Base-by-base conservation (phyloP, 1,284 basidiomycete species). In the Boletus subluridellus region DNA sequence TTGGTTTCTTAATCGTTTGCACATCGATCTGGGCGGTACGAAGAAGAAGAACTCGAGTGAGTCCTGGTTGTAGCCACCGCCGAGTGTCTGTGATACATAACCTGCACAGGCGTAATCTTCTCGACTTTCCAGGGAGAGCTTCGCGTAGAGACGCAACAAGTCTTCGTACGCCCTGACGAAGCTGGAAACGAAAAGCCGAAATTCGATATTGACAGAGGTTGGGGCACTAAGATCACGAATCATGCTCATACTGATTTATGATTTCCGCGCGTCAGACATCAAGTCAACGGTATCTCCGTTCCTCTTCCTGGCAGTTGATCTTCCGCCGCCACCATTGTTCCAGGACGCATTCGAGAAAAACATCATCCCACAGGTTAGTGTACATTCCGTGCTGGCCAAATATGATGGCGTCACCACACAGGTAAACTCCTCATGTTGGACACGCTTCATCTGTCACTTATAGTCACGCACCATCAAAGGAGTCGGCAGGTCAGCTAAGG, bases 291-390 rank as follows among this genome's bases (percentile, higher is more conserved):
- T 84, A 48, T 93, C 95, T 1, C 96, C 96, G 0, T 99, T 98
- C 79, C 81, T 99, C 55, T 95, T 98, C 73, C 83, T 99, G 41
- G 92, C 95, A 0, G 85, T 99, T 49, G 97, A 99, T 76, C 83
- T 99, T 15, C 97, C 97, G 1, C 90, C 96, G 0, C 94, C 95
- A 21, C 97, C 97, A 2, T 79, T 99, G 45, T 98, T 99, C 76
- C 96, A 98, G 76, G 95, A 98, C 71, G 77, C 88, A 17, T 84
- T 95, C 49, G 93, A 96, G 76, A 97, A 98, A 76, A 98, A 98
- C 72, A 98, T 98, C 73, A 97, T 99, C 60, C 97, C 97, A 21
- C 97, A 99, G 81, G 93, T 98, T 48, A 90, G 89, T 49, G 87
- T 99, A 60, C 86, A 94, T 50, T 86, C 89, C 15, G 87, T 99